A percentile compares a stretch with the other conserved stretches of the same genome.
Evolutionary conservation across 1,139 yeast species (phyloP).

Genomic region (Groenewaldozyma auringiensis): DNA sequence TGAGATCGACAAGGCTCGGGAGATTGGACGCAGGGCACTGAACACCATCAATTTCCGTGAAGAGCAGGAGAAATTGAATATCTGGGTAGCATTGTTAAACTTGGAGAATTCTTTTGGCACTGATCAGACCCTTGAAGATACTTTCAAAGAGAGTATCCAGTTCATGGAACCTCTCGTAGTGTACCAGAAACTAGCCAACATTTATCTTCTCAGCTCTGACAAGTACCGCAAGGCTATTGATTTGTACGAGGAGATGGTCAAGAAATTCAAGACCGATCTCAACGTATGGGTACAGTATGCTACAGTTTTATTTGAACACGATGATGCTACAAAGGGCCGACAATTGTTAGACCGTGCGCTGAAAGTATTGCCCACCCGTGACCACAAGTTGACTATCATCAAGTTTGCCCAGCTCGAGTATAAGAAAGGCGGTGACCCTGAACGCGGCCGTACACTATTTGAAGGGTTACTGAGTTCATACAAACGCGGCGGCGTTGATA

Average conservation of each 20-base stretch:
- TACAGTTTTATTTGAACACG: slow-evolving; percentile 55
- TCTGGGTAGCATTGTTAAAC: slow-evolving; percentile 93
- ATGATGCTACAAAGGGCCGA: slow-evolving; percentile 51
- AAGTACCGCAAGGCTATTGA: slow-evolving; percentile 63
- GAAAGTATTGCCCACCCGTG: slow-evolving; percentile 56
- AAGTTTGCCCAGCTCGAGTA: slow-evolving; percentile 89
- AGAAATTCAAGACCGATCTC: slow-evolving; percentile 58
- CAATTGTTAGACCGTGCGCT: slow-evolving; percentile 65
- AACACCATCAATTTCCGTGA: slow-evolving; percentile 86
- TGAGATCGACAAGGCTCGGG: slow-evolving; percentile 91
- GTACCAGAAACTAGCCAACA: slow-evolving; percentile 72
- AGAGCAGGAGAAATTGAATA: slow-evolving; percentile 85
- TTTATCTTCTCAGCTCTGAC: slow-evolving; percentile 44
- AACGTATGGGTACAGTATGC: slow-evolving; percentile 77
- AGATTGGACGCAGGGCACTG: slow-evolving; percentile 85
- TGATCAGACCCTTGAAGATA: slow-evolving; percentile 69
- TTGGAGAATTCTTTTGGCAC: slow-evolving; percentile 92
- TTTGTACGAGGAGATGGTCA: slow-evolving; percentile 57
- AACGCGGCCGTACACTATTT: slow-evolving; percentile 88
- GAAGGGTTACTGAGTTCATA: slow-evolving; percentile 88
- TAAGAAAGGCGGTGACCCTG: slow-evolving; percentile 68
- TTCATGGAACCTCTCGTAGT: slow-evolving; percentile 81
- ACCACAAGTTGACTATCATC: slow-evolving; percentile 72
- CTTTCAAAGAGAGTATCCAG: slow-evolving; percentile 77
- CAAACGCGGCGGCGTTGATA: slow-evolving; percentile 73